Evolutionary conservation across 495 filamentous ascomycete genomes (phyloP), one percentile per base, ranked within the genome.

Genomic region (Lichina pygmaea): DNA sequence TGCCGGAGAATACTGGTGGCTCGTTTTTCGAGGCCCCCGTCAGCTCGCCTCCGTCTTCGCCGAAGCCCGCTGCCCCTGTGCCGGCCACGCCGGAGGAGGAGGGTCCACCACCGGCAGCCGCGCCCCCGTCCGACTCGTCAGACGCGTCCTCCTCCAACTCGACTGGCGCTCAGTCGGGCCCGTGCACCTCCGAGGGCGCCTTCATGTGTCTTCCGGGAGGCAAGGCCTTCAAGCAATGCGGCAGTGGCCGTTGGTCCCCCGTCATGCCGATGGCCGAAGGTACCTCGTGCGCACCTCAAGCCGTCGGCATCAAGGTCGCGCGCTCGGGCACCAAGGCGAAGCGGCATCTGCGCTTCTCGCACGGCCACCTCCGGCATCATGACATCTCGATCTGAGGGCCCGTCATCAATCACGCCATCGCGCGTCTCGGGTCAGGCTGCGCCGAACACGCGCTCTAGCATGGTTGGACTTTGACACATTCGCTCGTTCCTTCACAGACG

Each of bases 161-260:
- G 10, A 45, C 46, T 15, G 52, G 50, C 13, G 52, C 32, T n/a
- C 17, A 53, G 36, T 45, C 55, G 0, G 55, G 56, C 13, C 49
- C 59, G 33, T 66, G 63, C 58, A 53, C 51, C 44, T 31, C 57
- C 32, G 63, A 64, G 45, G 63, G 63, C 10, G 52, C 51, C 41
- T 66, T 59, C 61, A 63, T 63, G 58, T 66, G 63, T 53, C 38
- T 64, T 40, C 60, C 55, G 32, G 57, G 57, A 12, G 42, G 2
- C 42, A 53, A 53, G 12, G 53, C 52, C 42, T 66, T 57, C 56
- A 62, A 66, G 54, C 60, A 60, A 39, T 66, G 63, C 44, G 63
- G 55, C 34, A 53, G 58, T 33, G 63, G 63, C 16, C n/a, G 33
- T 0, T 66, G 63, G 63, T 61, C 63, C 3, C 50, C 57, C 8